Percentiles rank a stretch among this genome's conserved stretches.
phyloP scores from a whole-genome alignment of 2,329 filamentous ascomycete species.

The Verticillium dahliae region DNA sequence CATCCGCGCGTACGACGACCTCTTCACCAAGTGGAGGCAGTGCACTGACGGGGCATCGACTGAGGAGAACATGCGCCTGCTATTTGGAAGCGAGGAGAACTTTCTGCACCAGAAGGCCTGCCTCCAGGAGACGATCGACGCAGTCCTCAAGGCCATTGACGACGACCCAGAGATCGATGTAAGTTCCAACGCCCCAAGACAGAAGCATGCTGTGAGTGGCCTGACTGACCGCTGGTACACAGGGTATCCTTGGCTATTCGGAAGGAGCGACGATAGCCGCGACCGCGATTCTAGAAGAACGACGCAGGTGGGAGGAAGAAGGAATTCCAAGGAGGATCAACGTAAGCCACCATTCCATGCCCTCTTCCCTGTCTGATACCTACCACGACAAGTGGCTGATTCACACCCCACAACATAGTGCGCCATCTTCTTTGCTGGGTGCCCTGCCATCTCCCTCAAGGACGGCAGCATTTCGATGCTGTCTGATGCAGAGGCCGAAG shows the following conservation, averaged over 20 bases:
- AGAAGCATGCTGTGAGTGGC: background rate
- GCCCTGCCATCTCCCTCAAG: constrained; percentile 29
- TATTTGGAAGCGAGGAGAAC: background rate
- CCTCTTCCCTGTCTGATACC: no score
- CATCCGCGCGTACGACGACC: constrained; percentile 1
- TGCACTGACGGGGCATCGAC: constrained; percentile 3
- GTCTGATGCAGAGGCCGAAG: constrained; percentile 30
- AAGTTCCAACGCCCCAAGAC: background rate
- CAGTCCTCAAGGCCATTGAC: constrained; percentile 5
- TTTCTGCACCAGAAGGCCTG: background rate
- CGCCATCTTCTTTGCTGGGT: constrained; percentile 39
- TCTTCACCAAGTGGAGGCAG: constrained; percentile 2
- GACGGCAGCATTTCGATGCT: constrained; percentile 18
- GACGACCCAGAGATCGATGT: constrained; percentile 11
- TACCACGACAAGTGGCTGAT: no score
- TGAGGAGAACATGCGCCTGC: constrained; percentile 6
- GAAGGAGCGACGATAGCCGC: constrained; percentile 4
- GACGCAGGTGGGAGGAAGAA: constrained; percentile 14
- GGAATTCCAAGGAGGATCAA: constrained; percentile 27
- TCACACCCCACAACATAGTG: constrained; percentile 8
- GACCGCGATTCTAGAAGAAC: background rate
- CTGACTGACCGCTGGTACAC: background rate
- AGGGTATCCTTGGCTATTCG: constrained; percentile 7
- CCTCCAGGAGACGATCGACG: constrained; percentile 2
- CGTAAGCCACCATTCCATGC: constrained; percentile 11